These are phyloP conservation scores for Dothideomycetidae sp. DNA, from an alignment of 2,329 filamentous ascomycete species.

Conservation along the genomic window DNA sequence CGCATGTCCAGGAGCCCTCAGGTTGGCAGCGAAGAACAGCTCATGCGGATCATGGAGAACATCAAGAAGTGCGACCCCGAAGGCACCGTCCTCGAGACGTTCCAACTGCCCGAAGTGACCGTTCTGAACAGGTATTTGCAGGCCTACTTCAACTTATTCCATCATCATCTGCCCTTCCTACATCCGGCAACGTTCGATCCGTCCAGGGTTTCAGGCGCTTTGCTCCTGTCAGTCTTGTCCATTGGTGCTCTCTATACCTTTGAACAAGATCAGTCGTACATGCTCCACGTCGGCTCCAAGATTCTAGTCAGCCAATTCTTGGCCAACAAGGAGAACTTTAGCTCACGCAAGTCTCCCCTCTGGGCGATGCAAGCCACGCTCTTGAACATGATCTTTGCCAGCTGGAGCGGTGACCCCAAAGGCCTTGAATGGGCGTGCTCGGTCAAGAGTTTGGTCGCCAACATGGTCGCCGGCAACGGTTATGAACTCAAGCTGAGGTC, in stretches of 20 bases:
- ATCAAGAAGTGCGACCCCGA: constrained; percentile 71
- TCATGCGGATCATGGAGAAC: constrained; percentile 71
- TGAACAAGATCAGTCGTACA: constrained; percentile 91
- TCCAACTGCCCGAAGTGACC: constrained; percentile 67
- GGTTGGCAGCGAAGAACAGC: constrained; percentile 70
- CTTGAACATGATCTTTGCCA: constrained; percentile 97
- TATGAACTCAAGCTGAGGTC: constrained; percentile 91
- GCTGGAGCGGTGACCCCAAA: constrained; percentile 97
- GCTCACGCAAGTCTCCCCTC: constrained; percentile 87
- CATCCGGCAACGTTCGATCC: constrained; percentile 85
- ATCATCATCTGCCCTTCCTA: constrained; percentile 90
- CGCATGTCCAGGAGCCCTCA: constrained; percentile 62
- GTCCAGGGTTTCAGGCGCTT: constrained; percentile 61
- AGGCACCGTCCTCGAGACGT: constrained; percentile 70
- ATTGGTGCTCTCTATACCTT: constrained; percentile 95
- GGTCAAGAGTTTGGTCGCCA: constrained; percentile 92
- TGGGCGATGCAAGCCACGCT: constrained; percentile 98
- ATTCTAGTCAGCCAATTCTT: constrained; percentile 93
- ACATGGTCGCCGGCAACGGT: constrained; percentile 95
- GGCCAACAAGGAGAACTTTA: constrained; percentile 97
- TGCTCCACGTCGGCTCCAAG: constrained; percentile 94
- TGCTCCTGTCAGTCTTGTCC: constrained; percentile 79
- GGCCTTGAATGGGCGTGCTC: constrained; percentile 97
- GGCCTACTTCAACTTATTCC: constrained; percentile 93
- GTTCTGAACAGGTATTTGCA: constrained; percentile 84